Base-by-base conservation (phyloP, 1,284 basidiomycete species). In the Flammula alnicola region DNA sequence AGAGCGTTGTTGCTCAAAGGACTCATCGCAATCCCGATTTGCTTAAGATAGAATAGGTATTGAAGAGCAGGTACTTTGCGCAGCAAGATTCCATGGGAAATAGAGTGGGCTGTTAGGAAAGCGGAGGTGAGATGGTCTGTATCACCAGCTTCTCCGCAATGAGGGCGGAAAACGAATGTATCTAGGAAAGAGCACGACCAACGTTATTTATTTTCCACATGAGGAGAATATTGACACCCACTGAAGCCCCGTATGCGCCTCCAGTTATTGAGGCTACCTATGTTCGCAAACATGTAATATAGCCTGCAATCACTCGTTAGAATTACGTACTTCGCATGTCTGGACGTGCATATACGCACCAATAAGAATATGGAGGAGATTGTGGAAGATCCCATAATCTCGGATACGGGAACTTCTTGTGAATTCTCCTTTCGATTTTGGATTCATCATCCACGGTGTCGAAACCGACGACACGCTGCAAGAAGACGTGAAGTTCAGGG, bases 361-460 rank as follows among this genome's bases (percentile, higher is more conserved):
- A 97, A 72, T 98, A 98, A 4, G 90, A 92, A 71, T 94, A 98
- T 0, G 95, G 94, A 5, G 96, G 97, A 36, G 91, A 93, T 63
- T 96, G 91, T 37, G 80, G 77, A 1, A 88, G 87, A 68, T 95
- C 83, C 97, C 97, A 99, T 48, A 93, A 76, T 46, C 83, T 80
- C 1, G 97, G 96, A 53, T 92, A 93, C 0, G 97, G 97, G 75
- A 95, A 99, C 70, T 99, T 98, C 63, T 89, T 91, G 69, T 98
- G 91, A 50, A 97, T 84, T 17, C 97, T 77, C 47, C 93, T 77
- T 70, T 99, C 97, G 0, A 86, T 79, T 72, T 98, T 99, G 11
- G 91, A 95, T 72, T 99, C 97, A 64, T 99, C 97, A 61, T 99
- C 97, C 14, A 99, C 97, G 9, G 88, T 91, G 63, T 99, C 97